phyloP scores from a whole-genome alignment of 1,284 basidiomycete genomes.

The Testicularia cyperi region DNA sequence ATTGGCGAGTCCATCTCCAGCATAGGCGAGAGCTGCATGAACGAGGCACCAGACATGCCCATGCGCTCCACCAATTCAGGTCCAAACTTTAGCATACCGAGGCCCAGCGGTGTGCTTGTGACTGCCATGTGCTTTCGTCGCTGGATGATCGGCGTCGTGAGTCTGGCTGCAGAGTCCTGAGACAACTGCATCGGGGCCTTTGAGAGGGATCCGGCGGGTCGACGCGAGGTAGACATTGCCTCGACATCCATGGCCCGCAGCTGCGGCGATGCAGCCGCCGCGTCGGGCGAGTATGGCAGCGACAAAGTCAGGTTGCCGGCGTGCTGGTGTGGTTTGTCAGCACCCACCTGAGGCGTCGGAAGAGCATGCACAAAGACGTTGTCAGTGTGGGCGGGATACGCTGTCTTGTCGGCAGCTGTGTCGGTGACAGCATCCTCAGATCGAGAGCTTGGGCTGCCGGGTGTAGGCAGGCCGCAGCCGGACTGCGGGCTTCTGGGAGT shows the following conservation, averaged over 20 bases:
- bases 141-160: conserved; percentile 28
- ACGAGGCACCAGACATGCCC: conserved; percentile 8
- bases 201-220: too few relatives aligned
- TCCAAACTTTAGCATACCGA: conserved; percentile 26
- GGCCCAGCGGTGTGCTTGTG: conserved; percentile 9
- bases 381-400: conserved; percentile 11
- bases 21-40: conserved; percentile 40
- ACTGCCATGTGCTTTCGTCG: conserved; percentile 29
- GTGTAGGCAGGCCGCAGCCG: conserved; percentile 26
- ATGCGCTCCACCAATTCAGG: conserved; percentile 26
- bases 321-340: conserved; percentile 35
- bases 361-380: conserved; percentile 50
- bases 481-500: conserved; percentile 42
- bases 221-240: too few relatives aligned
- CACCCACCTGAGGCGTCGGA: conserved; percentile 35
- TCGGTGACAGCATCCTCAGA: conserved; percentile 3
- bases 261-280: conserved; percentile 18
- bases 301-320: conserved; percentile 47
- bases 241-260: conserved; percentile 16
- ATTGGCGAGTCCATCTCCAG: conserved; percentile 38
- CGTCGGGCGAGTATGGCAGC: conserved; percentile 36
- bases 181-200: background rate
- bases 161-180: too few relatives aligned
- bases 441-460: conserved; percentile 29
- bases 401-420: conserved; percentile 1